A percentile compares a stretch with the other conserved stretches of the same genome.
Evolutionary conservation across 164 flowering plant species (phyloP).

Genomic region (Buxus sempervirens): DNA sequence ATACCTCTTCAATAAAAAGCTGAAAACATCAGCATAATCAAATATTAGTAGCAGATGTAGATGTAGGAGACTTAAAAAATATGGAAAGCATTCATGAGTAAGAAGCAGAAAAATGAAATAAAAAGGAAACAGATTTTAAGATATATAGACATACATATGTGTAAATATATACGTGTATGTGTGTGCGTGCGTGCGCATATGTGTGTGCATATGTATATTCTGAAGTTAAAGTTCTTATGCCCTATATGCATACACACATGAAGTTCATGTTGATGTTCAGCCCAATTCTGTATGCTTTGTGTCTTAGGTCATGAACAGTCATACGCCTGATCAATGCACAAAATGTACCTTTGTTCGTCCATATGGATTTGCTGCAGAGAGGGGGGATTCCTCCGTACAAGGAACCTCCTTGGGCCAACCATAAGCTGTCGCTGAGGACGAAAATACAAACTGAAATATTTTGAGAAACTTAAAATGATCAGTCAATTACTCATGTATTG

Average conservation of each 20-base stretch:
- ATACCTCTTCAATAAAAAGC: slow-evolving; percentile 93
- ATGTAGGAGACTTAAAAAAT: neutral
- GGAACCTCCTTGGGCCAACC: slow-evolving; percentile 97
- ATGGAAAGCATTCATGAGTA: neutral
- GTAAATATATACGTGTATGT: no score
- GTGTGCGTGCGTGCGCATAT: no score
- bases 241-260: no score
- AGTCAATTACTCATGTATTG: neutral
- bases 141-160: no score
- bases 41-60: neutral
- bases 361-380: slow-evolving; percentile 78
- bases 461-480: slow-evolving; percentile 1
- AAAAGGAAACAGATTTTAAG: no score
- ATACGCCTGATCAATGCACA: neutral
- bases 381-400: slow-evolving; percentile 89
- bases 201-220: no score
- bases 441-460: slow-evolving; percentile 83
- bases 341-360: slow-evolving; percentile 91
- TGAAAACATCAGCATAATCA: slow-evolving; percentile 26
- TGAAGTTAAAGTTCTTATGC: no score
- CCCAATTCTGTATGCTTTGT: neutral
- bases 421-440: slow-evolving; percentile 97
- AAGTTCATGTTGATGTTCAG: neutral
- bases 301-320: neutral
- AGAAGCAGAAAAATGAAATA: neutral